Base-by-base conservation (phyloP, 768 basidiomycete genomes). In the Psilocybe azurescens region DNA sequence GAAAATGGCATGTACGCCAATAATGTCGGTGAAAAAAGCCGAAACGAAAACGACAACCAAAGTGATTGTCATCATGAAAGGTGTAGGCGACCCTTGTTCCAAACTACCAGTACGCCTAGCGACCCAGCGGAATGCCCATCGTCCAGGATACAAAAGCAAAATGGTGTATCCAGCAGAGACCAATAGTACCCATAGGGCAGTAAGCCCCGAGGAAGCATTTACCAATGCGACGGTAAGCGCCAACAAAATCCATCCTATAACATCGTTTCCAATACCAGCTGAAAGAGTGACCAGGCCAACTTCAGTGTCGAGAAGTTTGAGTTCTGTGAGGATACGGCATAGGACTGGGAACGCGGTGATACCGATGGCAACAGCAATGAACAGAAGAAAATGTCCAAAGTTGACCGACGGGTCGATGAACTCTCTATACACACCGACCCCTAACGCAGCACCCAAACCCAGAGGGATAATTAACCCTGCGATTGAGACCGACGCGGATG, bases 21-120 rank as follows among this genome's bases (percentile, higher is more conserved):
- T 94, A 66, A 93, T 86, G 73, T 94, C 93, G 6, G 93, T 95
- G 77, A 90, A 90, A 76, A 93, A 95, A 0, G 91, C 91, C 2
- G 88, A 89, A 13, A 80, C 73, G 66, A 95, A 85, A 0, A 94
- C 86, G 38, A 94, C 70, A 32, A 94, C 65, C n/a, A 97, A 71
- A 0, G 87, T 91, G 9, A 93, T 62, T 0, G 89, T 89, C 90
- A 95, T 94, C 83, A 93, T 88, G 52, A 84, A 72, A 3, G 89
- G 76, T 0, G 89, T 89, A 0, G 94, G 94, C 2, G 85, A 77
- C 1, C 90, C 89, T 48, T 82, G 82, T 64, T 93, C 91, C 63
- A 94, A 74, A 69, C 88, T 86, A 0, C 93, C 93, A 0, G 88
- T 88, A 41, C 84, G 79, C 55, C 81, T 79, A 0, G 86, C 87